Conservation (phyloP, 768 basidiomycete species). For the Dioszegia crocea region DNA sequence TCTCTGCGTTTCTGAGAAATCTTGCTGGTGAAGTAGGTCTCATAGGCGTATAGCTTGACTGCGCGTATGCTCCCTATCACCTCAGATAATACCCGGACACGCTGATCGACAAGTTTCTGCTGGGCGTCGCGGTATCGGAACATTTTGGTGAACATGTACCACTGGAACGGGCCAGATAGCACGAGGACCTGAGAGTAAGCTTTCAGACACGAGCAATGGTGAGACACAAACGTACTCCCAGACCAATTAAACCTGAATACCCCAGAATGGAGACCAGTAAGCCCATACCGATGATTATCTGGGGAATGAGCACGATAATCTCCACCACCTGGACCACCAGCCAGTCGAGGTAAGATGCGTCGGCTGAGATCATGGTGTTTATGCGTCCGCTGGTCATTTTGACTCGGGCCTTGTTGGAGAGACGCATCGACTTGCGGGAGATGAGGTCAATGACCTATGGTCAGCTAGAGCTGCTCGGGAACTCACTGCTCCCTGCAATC, state of each 20-base stretch:
- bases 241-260: conserved; percentile 63
- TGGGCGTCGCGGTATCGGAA: conserved; percentile 25
- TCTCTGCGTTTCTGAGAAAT: conserved; percentile 12
- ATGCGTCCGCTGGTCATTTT: conserved; percentile 64
- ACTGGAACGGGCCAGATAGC: conserved; percentile 60
- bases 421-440: conserved; percentile 54
- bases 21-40: conserved; percentile 42
- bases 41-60: conserved; percentile 63
- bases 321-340: conserved; percentile 45
- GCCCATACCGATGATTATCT: conserved; percentile 60
- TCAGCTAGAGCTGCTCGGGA: neutral
- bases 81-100: conserved; percentile 47
- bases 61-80: conserved; percentile 64
- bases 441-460: conserved; percentile 12
- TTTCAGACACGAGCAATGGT: neutral
- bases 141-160: conserved; percentile 54
- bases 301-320: conserved; percentile 59
- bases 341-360: conserved; percentile 51
- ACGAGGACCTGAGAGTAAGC: conserved; percentile 49
- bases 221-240: conserved; percentile 13
- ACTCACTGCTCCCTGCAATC: conserved; percentile 4
- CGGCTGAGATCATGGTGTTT: conserved; percentile 65
- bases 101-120: conserved; percentile 61
- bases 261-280: conserved; percentile 67
- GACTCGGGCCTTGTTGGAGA: conserved; percentile 60